Base-by-base conservation (phyloP, 768 basidiomycete species). In the Suillus spraguei region DNA sequence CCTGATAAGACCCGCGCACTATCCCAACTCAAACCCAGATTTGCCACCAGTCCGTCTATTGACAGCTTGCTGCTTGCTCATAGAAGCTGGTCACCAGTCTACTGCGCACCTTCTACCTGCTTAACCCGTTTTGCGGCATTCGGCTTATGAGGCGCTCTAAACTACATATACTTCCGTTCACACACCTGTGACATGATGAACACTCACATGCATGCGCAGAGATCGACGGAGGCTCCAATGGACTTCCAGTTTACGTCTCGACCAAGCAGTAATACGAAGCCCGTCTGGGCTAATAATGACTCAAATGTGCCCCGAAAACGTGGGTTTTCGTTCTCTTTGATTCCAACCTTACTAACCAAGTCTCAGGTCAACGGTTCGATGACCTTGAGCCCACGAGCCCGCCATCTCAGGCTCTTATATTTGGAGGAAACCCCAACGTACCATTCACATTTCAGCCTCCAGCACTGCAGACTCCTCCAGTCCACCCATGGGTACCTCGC, bases 231-330 rank as follows among this genome's bases (percentile, higher is more conserved):
- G 71, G 90, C 89, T 4, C 93, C 93, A 5, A 95, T 95, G 93
- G 92, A 95, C 75, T 95, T 87, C 75, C 87, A 94, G 72, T 94
- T 88, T 79, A 94, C 92, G 10, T 86, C 87, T 67, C 83, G 91
- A 32, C 82, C 85, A 17, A 83, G 73, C 65, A 80, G 72, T 61
- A 72, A 75, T 42, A 76, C 81, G 62, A 85, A 80, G 70, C 85
- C 88, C 2, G 84, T 81, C 3, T 91, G 90, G 90, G 83, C 82
- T 20, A 63, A 70, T 28, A 82, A 85, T 32, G 82, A 85, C 58
- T 71, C 80, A n/a, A 80, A 75, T 68, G 83, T 86, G 33, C 83
- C 87, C 39, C 80, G 82, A 70, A 92, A 92, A 84, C 87, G 90
- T 92, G 79, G 70, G 85, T 78, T 24, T 60, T 42, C 53, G 66